These are phyloP conservation scores for Sphaerostilbella broomeana DNA, from an alignment of 2,329 filamentous ascomycete species.

Conservation along the genomic window DNA sequence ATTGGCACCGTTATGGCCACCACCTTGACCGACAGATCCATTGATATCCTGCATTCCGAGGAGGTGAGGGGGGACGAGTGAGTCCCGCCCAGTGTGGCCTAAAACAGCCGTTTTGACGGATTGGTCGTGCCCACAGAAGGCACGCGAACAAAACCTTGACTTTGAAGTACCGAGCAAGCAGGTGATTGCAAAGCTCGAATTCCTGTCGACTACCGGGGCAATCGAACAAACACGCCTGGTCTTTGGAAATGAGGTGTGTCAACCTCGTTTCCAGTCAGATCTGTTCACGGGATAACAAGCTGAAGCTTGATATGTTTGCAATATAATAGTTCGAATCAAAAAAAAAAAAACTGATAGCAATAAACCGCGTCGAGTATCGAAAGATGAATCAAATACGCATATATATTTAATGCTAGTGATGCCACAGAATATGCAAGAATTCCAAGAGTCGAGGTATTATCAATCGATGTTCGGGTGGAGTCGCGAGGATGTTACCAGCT, in stretches of 20 bases:
- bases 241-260: too few relatives aligned
- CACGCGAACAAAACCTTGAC: constrained; percentile 31
- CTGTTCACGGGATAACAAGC: constrained; percentile 1
- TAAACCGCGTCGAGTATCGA: neutral
- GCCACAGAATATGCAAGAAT: too few relatives aligned
- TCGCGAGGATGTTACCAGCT: constrained; percentile 3
- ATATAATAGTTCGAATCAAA: constrained; percentile 11
- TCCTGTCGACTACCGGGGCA: too few relatives aligned
- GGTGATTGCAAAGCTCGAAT: neutral
- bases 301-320: constrained; percentile 14
- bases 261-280: too few relatives aligned
- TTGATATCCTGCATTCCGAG: constrained; percentile 89
- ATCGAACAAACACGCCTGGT: too few relatives aligned
- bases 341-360: too few relatives aligned
- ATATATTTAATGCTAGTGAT: too few relatives aligned
- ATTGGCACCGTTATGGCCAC: constrained; percentile 37
- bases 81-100: constrained; percentile 73
- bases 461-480: constrained; percentile 10
- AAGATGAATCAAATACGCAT: neutral
- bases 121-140: constrained; percentile 50
- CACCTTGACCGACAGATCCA: constrained; percentile 44
- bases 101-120: constrained; percentile 74
- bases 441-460: constrained; percentile 3
- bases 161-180: neutral
- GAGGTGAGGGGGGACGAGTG: constrained; percentile 76